Evolutionary conservation across 176 grass and related monocot genomes (phyloP), one percentile per base, ranked within the genome.

Genomic region (Typha latifolia): DNA sequence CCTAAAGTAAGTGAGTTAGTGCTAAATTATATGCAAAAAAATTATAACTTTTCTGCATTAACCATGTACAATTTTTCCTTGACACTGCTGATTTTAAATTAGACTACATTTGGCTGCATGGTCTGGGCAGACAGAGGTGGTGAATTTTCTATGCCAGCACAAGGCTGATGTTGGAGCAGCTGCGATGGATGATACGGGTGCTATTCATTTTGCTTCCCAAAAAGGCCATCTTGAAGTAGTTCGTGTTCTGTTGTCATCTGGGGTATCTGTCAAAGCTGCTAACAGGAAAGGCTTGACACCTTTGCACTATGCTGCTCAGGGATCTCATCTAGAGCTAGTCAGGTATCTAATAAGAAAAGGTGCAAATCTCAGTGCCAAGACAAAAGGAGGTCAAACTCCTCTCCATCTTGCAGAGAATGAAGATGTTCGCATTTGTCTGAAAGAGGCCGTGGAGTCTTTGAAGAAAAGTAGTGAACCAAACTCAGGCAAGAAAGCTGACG

Each of bases 31-130:
- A 29, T 29, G 27, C 27, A 29, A 29, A 43, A 43, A 43, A 43
- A 43, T 43, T 43, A 9, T 1, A 9, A 43, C 7, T 11, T 37
- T 11, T 43, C 37, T 43, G 7, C 37, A 43, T 43, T 43, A 43
- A 43, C 37, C 37, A 10, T 29, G 27, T n/a, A n/a, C n/a, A n/a
- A 29, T 18, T 69, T 26, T 68, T 73, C 72, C 68, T 77, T 85
- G 73, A 85, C 68, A 67, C 49, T 4, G 32, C 56, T 71, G 9
- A 18, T 86, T 80, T 77, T 79, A 26, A 69, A 76, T 84, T 37
- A 97, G 94, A 64, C 80, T 97, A 53, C 94, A 97, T 80, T 48
- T 97, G 63, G 94, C 94, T 66, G 89, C 94, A 82, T 97, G 94
- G 94, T 67, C 94, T 84, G 94, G 94, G 48, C 82, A 97, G 56